Evolutionary conservation across 2,329 filamentous ascomycete species (phyloP).

Genomic region (Xylariaceae sp.): DNA sequence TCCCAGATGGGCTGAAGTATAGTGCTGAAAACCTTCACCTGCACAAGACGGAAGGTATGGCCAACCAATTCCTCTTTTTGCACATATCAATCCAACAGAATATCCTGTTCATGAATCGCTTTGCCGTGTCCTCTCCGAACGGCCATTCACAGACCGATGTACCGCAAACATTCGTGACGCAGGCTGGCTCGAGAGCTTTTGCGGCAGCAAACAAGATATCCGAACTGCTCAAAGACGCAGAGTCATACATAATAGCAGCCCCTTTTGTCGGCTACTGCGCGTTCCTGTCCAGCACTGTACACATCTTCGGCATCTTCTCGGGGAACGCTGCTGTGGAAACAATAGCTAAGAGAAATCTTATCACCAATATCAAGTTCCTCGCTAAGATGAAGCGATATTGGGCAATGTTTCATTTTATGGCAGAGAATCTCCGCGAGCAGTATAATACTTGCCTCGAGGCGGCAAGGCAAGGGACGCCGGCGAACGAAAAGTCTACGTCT

Average conservation of each 20-base stretch:
- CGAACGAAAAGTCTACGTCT: constrained; percentile 44
- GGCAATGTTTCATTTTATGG: constrained; percentile 98
- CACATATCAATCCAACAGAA: constrained; percentile 90
- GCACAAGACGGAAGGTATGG: constrained; percentile 78
- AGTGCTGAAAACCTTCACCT: constrained; percentile 76
- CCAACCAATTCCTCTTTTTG: constrained; percentile 87
- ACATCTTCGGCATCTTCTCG: constrained; percentile 87
- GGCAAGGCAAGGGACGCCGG: constrained; percentile 61
- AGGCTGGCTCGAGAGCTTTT: constrained; percentile 71
- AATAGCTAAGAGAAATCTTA: constrained; percentile 76
- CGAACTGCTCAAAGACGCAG: constrained; percentile 72
- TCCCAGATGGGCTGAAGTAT: constrained; percentile 72
- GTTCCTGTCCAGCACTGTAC: constrained; percentile 89
- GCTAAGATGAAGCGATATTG: constrained; percentile 96
- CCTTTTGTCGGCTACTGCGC: constrained; percentile 95
- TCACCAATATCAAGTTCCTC: constrained; percentile 83
- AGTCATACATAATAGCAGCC: constrained; percentile 75
- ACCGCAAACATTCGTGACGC: constrained; percentile 72
- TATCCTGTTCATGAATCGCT: constrained; percentile 83
- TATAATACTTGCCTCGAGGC: constrained; percentile 82
- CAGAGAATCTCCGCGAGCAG: constrained; percentile 84
- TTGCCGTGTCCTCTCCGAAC: constrained; percentile 69
- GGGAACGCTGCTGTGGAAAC: constrained; percentile 72
- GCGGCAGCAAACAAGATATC: constrained; percentile 85
- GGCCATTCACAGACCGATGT: constrained; percentile 64